A percentile compares a stretch with the other conserved stretches of the same genome.
phyloP scores from a whole-genome alignment of 306 rosid genomes.

The Prosopis cineraria region DNA sequence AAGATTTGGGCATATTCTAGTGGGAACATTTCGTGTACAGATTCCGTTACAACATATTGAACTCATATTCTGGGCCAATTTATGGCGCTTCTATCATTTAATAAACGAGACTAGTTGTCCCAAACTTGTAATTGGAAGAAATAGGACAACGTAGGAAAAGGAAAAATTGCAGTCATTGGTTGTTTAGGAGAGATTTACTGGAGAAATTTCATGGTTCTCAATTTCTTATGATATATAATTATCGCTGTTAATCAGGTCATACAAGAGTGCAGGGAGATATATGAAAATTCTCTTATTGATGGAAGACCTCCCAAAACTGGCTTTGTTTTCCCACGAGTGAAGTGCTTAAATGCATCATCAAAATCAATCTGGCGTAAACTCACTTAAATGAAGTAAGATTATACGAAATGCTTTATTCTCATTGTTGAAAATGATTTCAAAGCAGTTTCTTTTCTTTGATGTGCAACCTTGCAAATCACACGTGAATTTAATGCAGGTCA shows the following conservation, averaged over 20 bases:
- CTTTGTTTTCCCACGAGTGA: conserved; percentile 77
- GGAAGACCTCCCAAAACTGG: conserved; percentile 84
- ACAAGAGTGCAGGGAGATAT: conserved; percentile 97
- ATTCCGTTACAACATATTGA: not conserved
- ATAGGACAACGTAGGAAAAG: not conserved
- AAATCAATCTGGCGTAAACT: conserved; percentile 84
- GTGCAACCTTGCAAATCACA: not conserved
- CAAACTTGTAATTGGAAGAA: not conserved
- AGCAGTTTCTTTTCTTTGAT: not conserved
- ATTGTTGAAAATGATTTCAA: not conserved
- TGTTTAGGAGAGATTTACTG: not conserved
- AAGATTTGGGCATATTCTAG: not conserved
- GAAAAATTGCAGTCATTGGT: not conserved
- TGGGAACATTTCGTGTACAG: conserved; percentile 11
- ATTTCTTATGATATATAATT: conserved; percentile 22
- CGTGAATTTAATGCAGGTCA: not conserved
- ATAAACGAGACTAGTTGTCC: not conserved
- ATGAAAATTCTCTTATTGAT: conserved; percentile 80
- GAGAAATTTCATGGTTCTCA: conserved; percentile 13
- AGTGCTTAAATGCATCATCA: conserved; percentile 63
- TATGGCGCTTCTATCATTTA: not conserved
- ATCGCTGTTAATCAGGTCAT: conserved; percentile 63
- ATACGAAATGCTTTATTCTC: not conserved
- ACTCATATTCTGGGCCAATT: conserved; percentile 4
- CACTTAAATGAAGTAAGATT: conserved; percentile 45